Evolutionary conservation across 306 rosid genomes (phyloP).

Genomic region (Trifolium subterraneum): DNA sequence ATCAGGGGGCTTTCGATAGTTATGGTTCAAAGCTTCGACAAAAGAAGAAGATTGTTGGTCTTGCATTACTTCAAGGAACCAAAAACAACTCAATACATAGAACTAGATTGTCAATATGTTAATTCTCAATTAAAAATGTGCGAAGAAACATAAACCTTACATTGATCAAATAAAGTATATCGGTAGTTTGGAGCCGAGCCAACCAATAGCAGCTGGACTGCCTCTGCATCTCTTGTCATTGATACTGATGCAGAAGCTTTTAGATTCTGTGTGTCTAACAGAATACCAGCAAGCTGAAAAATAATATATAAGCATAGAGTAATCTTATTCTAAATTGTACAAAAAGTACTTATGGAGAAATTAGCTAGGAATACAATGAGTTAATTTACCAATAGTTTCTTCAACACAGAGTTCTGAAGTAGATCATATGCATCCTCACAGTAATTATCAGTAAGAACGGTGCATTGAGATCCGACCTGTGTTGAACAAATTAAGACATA

Average conservation of each 20-base stretch:
- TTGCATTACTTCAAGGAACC: conserved; percentile 64
- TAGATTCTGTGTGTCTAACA: conserved; percentile 80
- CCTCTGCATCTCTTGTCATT: conserved; percentile 92
- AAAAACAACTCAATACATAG: conserved; percentile 21
- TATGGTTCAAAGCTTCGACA: conserved; percentile 64
- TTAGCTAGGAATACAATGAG: not conserved
- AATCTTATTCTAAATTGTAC: conserved; percentile 14
- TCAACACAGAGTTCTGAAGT: conserved; percentile 70
- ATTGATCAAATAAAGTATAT: conserved; percentile 70
- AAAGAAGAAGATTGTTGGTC: conserved; percentile 62
- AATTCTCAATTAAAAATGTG: conserved; percentile 15
- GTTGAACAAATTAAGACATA: conserved; percentile 21
- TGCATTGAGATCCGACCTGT: conserved; percentile 88
- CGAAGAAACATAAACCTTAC: conserved; percentile 44
- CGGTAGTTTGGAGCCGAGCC: conserved; percentile 70
- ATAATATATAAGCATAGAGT: conserved; percentile 34
- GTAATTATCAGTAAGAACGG: conserved; percentile 79
- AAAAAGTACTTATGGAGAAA: not conserved
- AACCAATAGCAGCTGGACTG: conserved; percentile 79
- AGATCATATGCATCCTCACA: conserved; percentile 94
- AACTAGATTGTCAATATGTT: conserved; percentile 11
- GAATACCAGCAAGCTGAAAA: conserved; percentile 86
- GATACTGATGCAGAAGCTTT: conserved; percentile 55
- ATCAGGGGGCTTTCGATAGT: conserved; percentile 60
- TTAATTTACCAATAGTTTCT: conserved; percentile 84